Percentiles rank a stretch among this genome's conserved stretches.
These are phyloP conservation scores for Otatea glauca DNA, from an alignment of 176 grass and related monocot genomes.

Conservation along the genomic window DNA sequence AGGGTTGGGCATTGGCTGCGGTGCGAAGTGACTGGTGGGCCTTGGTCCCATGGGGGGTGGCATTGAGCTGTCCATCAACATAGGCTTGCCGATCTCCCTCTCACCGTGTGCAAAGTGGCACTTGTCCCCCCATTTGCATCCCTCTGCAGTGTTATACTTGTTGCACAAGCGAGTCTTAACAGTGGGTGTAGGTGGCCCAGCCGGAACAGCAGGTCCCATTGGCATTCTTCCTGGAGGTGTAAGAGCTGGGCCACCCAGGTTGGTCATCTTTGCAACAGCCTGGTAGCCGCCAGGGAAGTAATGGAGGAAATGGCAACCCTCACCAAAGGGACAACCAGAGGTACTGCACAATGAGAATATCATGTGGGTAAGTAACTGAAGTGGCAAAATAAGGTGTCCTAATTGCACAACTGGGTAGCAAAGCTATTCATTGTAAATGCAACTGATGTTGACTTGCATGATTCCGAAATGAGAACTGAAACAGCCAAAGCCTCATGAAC, in stretches of 20 bases:
- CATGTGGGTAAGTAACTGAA: constrained; percentile 31
- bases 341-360: constrained; percentile 61
- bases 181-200: constrained; percentile 41
- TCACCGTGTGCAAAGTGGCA: constrained; percentile 90
- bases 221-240: constrained; percentile 51
- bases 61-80: constrained; percentile 49
- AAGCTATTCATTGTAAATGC: not conserved
- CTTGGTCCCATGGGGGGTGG: constrained; percentile 41
- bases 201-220: constrained; percentile 24
- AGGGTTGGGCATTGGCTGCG: constrained; percentile 36
- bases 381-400: constrained; percentile 12
- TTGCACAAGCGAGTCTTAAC: constrained; percentile 77
- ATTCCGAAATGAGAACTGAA: not conserved
- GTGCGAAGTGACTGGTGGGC: constrained; percentile 37
- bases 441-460: constrained; percentile 1
- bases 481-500: not conserved
- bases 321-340: constrained; percentile 79
- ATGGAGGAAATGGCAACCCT: constrained; percentile 88
- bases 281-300: constrained; percentile 67
- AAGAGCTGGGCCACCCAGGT: constrained; percentile 47
- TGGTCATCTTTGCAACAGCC: constrained; percentile 75
- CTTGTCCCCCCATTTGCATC: constrained; percentile 80
- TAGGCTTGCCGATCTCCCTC: constrained; percentile 68
- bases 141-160: constrained; percentile 82
- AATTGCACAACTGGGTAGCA: not conserved